These are phyloP conservation scores for Suhomyces taliae DNA, from an alignment of 1,139 yeast genomes.

Conservation along the genomic window DNA sequence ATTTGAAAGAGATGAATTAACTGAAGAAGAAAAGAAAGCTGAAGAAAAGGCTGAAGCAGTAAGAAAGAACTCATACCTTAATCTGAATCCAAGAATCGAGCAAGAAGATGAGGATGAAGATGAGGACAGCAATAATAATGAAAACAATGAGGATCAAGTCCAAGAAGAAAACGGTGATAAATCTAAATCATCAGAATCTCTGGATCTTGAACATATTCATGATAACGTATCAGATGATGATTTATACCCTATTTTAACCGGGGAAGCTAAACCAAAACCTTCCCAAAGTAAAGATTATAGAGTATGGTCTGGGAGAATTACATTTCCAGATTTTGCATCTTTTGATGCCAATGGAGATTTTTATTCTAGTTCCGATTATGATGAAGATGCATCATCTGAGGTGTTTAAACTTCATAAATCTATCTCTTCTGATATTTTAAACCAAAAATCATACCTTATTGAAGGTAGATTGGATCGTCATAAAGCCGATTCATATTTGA, in stretches of 20 bases:
- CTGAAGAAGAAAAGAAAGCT: constrained; percentile 1
- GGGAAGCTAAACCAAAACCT: neutral
- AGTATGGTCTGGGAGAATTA: constrained; percentile 58
- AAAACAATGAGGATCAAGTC: constrained; percentile 8
- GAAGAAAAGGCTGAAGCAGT: constrained; percentile 1
- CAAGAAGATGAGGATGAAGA: constrained; percentile 23
- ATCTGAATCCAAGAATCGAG: constrained; percentile 18
- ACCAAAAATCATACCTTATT: constrained; percentile 40
- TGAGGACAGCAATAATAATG: constrained; percentile 15
- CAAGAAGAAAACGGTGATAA: constrained; percentile 1
- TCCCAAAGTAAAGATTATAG: neutral
- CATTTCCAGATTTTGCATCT: constrained; percentile 55
- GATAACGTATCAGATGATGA: constrained; percentile 10
- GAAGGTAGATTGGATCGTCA: constrained; percentile 62
- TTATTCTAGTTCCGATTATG: constrained; percentile 36
- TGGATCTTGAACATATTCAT: constrained; percentile 11
- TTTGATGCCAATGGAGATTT: constrained; percentile 48
- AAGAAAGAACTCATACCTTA: constrained; percentile 11
- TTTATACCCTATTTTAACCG: constrained; percentile 8
- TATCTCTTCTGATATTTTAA: constrained; percentile 32
- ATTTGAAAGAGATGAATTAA: constrained; percentile 22
- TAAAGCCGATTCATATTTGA: constrained; percentile 59
- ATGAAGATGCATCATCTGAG: constrained; percentile 7
- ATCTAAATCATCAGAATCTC: constrained; percentile 8
- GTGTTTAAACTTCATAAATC: constrained; percentile 28